Conservation (phyloP, 495 filamentous ascomycete species). For the Lophiostoma macrostomum region DNA sequence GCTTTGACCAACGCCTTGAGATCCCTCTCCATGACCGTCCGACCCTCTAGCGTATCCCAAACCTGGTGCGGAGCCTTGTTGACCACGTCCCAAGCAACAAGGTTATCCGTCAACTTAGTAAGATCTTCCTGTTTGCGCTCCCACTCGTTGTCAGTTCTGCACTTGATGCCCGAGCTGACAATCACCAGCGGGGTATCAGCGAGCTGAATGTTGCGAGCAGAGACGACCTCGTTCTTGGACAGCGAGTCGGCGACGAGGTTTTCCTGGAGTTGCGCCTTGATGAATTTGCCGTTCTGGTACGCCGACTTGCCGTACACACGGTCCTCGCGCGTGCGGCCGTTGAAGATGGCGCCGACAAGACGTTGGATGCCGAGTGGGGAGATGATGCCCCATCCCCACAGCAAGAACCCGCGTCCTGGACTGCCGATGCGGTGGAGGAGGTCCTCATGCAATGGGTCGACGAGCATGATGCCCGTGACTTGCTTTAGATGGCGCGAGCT, state of each 20-base stretch:
- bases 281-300: conserved; percentile 73
- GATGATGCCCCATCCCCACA: conserved; percentile 82
- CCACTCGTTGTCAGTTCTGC: conserved; percentile 63
- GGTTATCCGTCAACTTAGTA: conserved; percentile 68
- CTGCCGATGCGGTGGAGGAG: conserved; percentile 64
- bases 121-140: conserved; percentile 76
- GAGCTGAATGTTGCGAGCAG: conserved; percentile 72
- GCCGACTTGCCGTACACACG: conserved; percentile 74
- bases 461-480: conserved; percentile 73
- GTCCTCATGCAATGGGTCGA: conserved; percentile 86
- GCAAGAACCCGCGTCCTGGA: conserved; percentile 69
- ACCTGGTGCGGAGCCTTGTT: conserved; percentile 80
- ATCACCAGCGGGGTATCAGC: conserved; percentile 69
- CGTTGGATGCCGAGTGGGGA: conserved; percentile 83
- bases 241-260: conserved; percentile 80
- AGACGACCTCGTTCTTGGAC: conserved; percentile 74
- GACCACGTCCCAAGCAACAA: conserved; percentile 84
- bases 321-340: conserved; percentile 75
- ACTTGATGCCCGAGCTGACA: conserved; percentile 73
- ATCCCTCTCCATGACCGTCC: conserved; percentile 66
- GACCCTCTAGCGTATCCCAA: conserved; percentile 69
- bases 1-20: conserved; percentile 57
- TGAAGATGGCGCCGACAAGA: conserved; percentile 71
- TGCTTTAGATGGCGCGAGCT: conserved; percentile 70
- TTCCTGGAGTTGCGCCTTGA: conserved; percentile 91